Evolutionary conservation across 139 green algal species (phyloP).

Genomic region (Raphidocelis subcapitata): DNA sequence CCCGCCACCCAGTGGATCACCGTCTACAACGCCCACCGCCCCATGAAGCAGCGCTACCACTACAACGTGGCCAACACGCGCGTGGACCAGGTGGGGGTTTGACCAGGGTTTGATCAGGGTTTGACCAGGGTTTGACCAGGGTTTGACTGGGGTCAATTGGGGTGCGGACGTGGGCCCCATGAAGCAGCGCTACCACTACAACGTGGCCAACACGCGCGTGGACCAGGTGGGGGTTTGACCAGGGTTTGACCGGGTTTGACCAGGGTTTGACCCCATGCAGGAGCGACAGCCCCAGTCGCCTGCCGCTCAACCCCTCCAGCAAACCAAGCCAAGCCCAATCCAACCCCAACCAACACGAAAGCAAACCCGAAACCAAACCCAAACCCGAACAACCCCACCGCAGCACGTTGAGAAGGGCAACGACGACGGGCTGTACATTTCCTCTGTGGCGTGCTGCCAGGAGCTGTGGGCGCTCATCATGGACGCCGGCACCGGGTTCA

Average conservation of each 20-base stretch:
- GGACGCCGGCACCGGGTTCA: constrained; percentile 96
- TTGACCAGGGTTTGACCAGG: too few species aligned
- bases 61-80: constrained; percentile 98
- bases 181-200: constrained; percentile 99
- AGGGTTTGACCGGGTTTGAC: too few species aligned
- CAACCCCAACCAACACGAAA: too few species aligned
- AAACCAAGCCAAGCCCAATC: too few species aligned
- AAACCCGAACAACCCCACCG: background rate
- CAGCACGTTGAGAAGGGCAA: constrained; percentile 98
- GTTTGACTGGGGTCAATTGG: too few species aligned
- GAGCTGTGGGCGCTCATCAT: constrained; percentile 98
- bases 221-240: constrained; percentile 54
- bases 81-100: constrained; percentile 67
- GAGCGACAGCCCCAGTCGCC: too few species aligned
- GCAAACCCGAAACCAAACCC: too few species aligned
- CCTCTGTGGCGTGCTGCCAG: constrained; percentile 92
- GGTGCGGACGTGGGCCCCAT: too few species aligned
- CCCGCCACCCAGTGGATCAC: constrained; percentile 99
- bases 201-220: constrained; percentile 94
- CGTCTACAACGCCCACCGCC: constrained; percentile 96
- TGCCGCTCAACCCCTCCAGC: too few species aligned
- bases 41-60: constrained; percentile 99
- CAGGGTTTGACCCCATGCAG: too few species aligned
- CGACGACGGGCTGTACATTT: constrained; percentile 97
- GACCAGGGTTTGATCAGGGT: constrained; percentile 62